Percentiles rank a stretch among this genome's conserved stretches.
Evolutionary conservation across 164 flowering plant species (phyloP).

Genomic region (Taxillus chinensis): DNA sequence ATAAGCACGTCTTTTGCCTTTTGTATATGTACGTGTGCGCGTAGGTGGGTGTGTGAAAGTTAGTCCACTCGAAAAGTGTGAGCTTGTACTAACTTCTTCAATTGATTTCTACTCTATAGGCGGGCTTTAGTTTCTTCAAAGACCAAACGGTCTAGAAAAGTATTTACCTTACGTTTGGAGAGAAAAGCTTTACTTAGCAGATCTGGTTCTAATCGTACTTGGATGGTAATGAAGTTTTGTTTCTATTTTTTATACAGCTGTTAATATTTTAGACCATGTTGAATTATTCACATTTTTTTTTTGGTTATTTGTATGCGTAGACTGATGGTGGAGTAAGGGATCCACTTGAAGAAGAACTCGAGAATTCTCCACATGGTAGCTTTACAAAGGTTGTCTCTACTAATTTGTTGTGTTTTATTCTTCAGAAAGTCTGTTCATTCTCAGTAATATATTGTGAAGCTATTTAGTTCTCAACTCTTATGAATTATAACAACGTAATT

Average conservation of each 20-base stretch:
- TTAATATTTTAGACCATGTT: too few relatives aligned
- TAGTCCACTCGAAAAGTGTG: background rate
- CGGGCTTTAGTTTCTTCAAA: slow-evolving; percentile 63
- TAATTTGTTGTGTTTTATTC: too few relatives aligned
- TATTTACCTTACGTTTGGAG: slow-evolving; percentile 40
- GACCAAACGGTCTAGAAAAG: slow-evolving; percentile 52
- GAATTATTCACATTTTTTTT: background rate
- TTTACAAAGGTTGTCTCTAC: slow-evolving; percentile 54
- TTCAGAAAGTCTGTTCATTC: too few relatives aligned
- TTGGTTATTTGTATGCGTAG: slow-evolving; percentile 22
- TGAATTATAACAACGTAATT: too few relatives aligned
- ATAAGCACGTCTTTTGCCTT: too few relatives aligned
- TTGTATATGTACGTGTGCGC: too few relatives aligned
- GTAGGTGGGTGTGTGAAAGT: too few relatives aligned
- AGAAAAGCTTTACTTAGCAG: slow-evolving; percentile 44
- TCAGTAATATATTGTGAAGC: too few relatives aligned
- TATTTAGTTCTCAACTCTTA: too few relatives aligned
- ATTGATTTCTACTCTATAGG: slow-evolving; percentile 20
- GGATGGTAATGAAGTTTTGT: slow-evolving; percentile 42
- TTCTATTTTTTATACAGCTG: background rate
- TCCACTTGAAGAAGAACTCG: slow-evolving; percentile 38
- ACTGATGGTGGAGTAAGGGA: slow-evolving; percentile 57
- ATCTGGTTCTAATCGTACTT: slow-evolving; percentile 31
- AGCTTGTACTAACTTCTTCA: background rate
- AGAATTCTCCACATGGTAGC: slow-evolving; percentile 52